Evolutionary conservation across 2,329 filamentous ascomycete species (phyloP).

Genomic region (Diaporthe sp.): DNA sequence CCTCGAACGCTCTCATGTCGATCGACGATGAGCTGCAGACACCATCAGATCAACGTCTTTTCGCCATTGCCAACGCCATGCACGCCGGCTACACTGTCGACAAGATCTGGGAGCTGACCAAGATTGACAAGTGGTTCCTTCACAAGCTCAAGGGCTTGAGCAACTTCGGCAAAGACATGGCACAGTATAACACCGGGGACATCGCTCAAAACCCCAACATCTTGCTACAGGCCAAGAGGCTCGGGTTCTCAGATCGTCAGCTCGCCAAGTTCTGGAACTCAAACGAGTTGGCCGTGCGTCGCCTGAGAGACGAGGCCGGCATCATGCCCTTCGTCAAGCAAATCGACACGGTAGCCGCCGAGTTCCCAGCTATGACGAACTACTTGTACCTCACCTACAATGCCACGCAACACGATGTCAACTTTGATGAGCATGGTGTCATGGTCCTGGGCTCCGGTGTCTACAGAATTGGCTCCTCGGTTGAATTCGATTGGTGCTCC

Average conservation of each 20-base stretch:
- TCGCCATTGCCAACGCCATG: constrained; percentile 99
- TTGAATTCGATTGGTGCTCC: constrained; percentile 99
- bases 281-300: constrained; percentile 91
- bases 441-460: constrained; percentile 98
- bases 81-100: constrained; percentile 92
- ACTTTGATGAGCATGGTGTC: constrained; percentile 89
- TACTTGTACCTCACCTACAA: constrained; percentile 98
- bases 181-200: constrained; percentile 73
- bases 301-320: constrained; percentile 85
- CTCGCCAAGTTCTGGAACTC: constrained; percentile 95
- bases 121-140: constrained; percentile 99
- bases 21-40: constrained; percentile 97
- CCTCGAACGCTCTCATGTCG: constrained; percentile 85
- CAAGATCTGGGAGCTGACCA: constrained; percentile 98
- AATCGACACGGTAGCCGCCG: constrained; percentile 97
- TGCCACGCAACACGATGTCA: constrained; percentile 85
- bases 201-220: constrained; percentile 74
- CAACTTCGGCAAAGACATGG: constrained; percentile 87
- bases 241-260: constrained; percentile 95
- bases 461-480: constrained; percentile 96
- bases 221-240: constrained; percentile 87
- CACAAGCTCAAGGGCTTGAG: constrained; percentile 91
- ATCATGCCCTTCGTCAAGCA: constrained; percentile 95
- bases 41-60: constrained; percentile 95
- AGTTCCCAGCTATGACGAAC: constrained; percentile 95